phyloP scores from a whole-genome alignment of 257 asterid species.

The Rhazya stricta region DNA sequence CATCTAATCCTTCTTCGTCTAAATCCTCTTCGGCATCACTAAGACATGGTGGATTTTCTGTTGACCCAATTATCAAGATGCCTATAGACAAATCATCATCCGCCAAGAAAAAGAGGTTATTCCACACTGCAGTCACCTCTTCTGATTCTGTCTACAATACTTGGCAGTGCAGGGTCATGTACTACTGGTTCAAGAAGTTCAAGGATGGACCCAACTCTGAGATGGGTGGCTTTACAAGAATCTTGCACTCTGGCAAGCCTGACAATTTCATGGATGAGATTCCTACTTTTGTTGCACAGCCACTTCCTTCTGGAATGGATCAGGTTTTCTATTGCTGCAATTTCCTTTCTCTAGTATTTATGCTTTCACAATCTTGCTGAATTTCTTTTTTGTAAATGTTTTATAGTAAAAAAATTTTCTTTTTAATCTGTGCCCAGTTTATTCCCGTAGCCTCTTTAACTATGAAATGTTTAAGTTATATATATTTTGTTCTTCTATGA shows the following conservation, averaged over 20 bases:
- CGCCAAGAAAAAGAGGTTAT: conserved; percentile 38
- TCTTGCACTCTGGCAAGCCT: conserved; percentile 68
- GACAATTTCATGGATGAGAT: conserved; percentile 90
- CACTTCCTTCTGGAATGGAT: conserved; percentile 85
- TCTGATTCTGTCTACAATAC: conserved; percentile 90
- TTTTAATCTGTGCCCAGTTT: background rate
- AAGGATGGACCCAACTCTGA: conserved; percentile 48
- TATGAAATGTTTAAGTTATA: background rate
- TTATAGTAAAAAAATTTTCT: too few species aligned
- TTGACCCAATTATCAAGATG: conserved; percentile 76
- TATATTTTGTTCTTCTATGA: background rate
- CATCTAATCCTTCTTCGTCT: conserved; percentile 38
- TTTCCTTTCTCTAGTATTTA: background rate
- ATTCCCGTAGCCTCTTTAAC: background rate
- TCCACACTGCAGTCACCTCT: conserved; percentile 89
- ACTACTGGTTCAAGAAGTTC: conserved; percentile 87
- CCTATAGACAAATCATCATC: conserved; percentile 35
- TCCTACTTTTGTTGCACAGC: conserved; percentile 90
- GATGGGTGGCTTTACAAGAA: conserved; percentile 95
- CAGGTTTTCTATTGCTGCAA: conserved; percentile 37
- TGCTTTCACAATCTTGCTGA: background rate
- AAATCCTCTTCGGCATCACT: conserved; percentile 19
- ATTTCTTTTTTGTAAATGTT: background rate
- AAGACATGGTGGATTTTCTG: background rate
- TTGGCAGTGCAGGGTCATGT: conserved; percentile 95